Conservation (phyloP, 148 eudicot genomes). For the Dysphania ambrosioides region DNA sequence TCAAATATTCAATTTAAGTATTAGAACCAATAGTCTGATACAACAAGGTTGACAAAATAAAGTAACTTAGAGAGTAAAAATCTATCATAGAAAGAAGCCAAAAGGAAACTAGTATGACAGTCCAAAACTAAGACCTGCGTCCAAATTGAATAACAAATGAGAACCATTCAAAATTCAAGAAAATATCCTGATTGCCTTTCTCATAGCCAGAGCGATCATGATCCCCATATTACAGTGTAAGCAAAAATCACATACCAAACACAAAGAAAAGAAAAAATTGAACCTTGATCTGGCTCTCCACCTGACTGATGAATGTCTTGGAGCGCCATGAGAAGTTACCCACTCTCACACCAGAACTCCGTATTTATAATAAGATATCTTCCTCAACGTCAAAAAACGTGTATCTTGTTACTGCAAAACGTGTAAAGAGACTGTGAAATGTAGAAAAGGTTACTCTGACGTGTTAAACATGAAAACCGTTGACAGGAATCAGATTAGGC, state of each 20-base stretch:
- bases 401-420: conserved; percentile 19
- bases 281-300: conserved; percentile 30
- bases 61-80: background rate
- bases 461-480: conserved; percentile 8
- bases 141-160: background rate
- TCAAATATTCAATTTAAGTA: background rate
- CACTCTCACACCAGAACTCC: conserved; percentile 24
- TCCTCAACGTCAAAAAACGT: conserved; percentile 23
- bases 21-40: background rate
- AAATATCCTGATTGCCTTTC: background rate
- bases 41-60: background rate
- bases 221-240: background rate
- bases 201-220: conserved; percentile 5
- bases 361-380: conserved; percentile 21
- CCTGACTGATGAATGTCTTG: conserved; percentile 16
- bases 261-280: background rate
- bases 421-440: conserved; percentile 17
- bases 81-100: background rate
- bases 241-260: conserved; percentile 8
- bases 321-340: conserved; percentile 32
- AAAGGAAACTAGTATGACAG: background rate
- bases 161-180: background rate
- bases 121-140: background rate
- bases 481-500: conserved; percentile 12
- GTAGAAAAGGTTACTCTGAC: conserved; percentile 17